Conservation (phyloP, 202 grass and related monocot species). For the Zizania palustris region DNA sequence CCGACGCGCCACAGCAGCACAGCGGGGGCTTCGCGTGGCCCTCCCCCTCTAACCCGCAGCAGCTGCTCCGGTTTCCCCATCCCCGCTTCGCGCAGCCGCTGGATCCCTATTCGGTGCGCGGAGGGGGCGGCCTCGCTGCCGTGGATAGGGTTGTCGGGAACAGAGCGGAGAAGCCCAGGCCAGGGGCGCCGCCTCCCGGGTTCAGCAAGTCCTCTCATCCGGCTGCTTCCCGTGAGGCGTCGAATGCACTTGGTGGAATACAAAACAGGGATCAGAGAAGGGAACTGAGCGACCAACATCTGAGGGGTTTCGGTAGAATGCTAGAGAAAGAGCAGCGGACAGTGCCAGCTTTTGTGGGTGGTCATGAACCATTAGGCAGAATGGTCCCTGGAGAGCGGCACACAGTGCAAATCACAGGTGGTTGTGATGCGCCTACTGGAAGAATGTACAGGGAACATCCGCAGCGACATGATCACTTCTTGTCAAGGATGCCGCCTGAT, state of each 20-base stretch:
- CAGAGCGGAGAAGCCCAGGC: constrained; percentile 33
- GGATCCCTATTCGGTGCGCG: constrained; percentile 38
- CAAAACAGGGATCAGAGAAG: constrained; percentile 25
- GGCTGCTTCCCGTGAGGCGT: neutral
- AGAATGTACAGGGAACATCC: constrained; percentile 41
- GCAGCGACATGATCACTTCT: constrained; percentile 32
- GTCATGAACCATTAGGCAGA: neutral
- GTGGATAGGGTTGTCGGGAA: constrained; percentile 39
- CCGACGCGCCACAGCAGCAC: constrained; percentile 4
- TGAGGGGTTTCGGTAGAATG: constrained; percentile 22
- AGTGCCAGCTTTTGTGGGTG: constrained; percentile 9
- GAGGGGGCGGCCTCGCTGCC: constrained; percentile 19
- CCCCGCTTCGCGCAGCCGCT: constrained; percentile 25
- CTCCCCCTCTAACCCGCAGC: constrained; percentile 21
- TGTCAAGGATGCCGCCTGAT: constrained; percentile 33
- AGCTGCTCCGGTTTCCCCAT: constrained; percentile 39
- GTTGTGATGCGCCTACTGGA: constrained; percentile 8
- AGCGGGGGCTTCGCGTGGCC: constrained; percentile 43
- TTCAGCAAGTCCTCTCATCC: constrained; percentile 33
- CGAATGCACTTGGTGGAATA: constrained; percentile 27
- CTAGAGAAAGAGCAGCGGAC: constrained; percentile 27
- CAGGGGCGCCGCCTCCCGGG: constrained; percentile 49
- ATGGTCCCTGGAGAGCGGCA: constrained; percentile 1
- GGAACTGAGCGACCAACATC: constrained; percentile 20
- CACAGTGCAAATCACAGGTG: constrained; percentile 1